Conservation (phyloP, 2,329 filamentous ascomycete species). For the Coniosporium uncinatum region DNA sequence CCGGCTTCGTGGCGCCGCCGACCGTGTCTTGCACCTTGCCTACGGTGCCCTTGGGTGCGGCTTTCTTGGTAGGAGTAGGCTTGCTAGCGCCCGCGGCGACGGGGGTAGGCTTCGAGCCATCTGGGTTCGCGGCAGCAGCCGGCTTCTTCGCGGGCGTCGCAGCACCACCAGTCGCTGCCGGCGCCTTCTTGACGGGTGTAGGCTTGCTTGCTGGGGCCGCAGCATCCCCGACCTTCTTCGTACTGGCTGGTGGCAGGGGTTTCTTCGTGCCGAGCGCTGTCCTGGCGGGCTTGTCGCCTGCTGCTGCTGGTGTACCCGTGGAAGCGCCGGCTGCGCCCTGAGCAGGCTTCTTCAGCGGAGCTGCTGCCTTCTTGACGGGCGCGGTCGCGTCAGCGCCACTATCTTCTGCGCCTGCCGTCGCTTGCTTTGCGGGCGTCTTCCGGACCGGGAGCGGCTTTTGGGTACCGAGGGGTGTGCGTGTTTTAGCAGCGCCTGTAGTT, state of each 20-base stretch:
- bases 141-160: constrained; percentile 7
- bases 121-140: constrained; percentile 5
- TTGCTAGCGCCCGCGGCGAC: too few relatives aligned
- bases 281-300: constrained; percentile 4
- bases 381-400: too few relatives aligned
- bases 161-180: too few relatives aligned
- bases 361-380: constrained; percentile 12
- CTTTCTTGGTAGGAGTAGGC: constrained; percentile 8
- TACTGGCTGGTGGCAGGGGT: constrained; percentile 3
- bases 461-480: constrained; percentile 10
- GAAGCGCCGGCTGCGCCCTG: background rate
- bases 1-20: constrained; percentile 33
- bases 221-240: background rate
- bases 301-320: constrained; percentile 2
- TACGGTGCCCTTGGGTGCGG: constrained; percentile 21
- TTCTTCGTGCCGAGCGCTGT: constrained; percentile 13
- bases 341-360: too few relatives aligned
- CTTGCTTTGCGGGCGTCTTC: constrained; percentile 10
- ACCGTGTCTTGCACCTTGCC: constrained; percentile 34
- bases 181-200: too few relatives aligned
- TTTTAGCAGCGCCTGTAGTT: constrained; percentile 4
- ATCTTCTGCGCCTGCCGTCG: too few relatives aligned
- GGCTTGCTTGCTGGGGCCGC: too few relatives aligned
- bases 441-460: background rate
- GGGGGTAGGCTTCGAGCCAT: constrained; percentile 7